Conservation (phyloP, 2,329 filamentous ascomycete species). For the Aquanectria penicillioides region DNA sequence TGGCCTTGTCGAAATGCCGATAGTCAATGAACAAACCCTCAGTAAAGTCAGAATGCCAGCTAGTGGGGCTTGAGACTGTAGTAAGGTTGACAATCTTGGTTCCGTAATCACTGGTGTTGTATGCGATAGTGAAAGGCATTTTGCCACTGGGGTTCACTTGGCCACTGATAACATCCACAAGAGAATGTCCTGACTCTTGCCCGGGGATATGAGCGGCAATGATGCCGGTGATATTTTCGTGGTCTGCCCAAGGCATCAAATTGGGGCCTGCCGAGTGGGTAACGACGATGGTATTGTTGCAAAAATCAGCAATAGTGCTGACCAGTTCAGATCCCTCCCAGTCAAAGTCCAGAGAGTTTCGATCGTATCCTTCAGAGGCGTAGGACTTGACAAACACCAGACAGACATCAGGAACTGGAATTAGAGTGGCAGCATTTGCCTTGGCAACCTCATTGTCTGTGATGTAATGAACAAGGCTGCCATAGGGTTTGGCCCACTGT, state of each 20-base stretch:
- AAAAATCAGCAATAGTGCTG: constrained; percentile 55
- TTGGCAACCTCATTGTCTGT: constrained; percentile 59
- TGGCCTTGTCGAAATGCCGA: constrained; percentile 75
- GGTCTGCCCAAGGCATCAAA: constrained; percentile 65
- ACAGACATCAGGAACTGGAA: constrained; percentile 68
- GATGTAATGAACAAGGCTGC: constrained; percentile 62
- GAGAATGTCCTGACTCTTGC: constrained; percentile 68
- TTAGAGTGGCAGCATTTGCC: constrained; percentile 72
- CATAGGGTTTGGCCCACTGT: constrained; percentile 62
- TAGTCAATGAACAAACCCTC: constrained; percentile 71
- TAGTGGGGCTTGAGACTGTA: constrained; percentile 56
- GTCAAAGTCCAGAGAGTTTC: constrained; percentile 58
- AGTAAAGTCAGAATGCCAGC: constrained; percentile 61
- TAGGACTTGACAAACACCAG: constrained; percentile 72
- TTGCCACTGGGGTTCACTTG: constrained; percentile 64
- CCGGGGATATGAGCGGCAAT: constrained; percentile 69
- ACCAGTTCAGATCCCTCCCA: constrained; percentile 71
- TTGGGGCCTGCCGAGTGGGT: constrained; percentile 70
- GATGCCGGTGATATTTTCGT: constrained; percentile 71
- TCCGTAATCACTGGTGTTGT: constrained; percentile 65
- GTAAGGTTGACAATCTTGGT: constrained; percentile 50
- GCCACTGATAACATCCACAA: constrained; percentile 71
- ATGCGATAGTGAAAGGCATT: constrained; percentile 70
- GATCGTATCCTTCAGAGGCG: constrained; percentile 69
- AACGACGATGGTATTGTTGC: constrained; percentile 60